Evolutionary conservation across 169 alveolate species (phyloP), one percentile per base, ranked within the genome.

Genomic region (Cystoisospora suis): DNA sequence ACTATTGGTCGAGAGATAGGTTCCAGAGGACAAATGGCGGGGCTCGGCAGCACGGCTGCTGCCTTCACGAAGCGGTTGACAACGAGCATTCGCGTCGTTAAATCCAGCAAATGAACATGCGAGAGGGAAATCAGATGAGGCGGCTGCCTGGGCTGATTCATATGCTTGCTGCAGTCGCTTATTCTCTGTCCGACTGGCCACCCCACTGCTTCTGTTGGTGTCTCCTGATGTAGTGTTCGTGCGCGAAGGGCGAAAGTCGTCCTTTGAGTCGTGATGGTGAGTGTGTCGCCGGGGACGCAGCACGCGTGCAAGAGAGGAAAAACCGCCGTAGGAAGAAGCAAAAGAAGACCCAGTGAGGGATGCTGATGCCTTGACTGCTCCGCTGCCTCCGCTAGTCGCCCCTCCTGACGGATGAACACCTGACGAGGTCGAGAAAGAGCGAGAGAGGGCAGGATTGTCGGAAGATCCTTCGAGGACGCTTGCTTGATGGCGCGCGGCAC

Each of bases 221-320:
- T 20, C 61, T 49, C 61, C 61, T 6, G 42, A 44, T 15, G 42
- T 44, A 44, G 77, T 32, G 42, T 32, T n/a, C 40, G 12, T 36
- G 77, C 45, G 44, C 36, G 77, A 65, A 12, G 77, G 7, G n/a
- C 77, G 42, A 65, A 44, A 27, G 77, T n/a, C 36, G 77, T 23
- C 9, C 77, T 44, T 65, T 65, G n/a, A 4, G 83, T 40, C 83
- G 47, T 72, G 56, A 38, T 72, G 83, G 56, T 72, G 83, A 0
- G 83, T 40, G 42, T 72, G 83, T 4, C 83, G 83, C 27, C 83
- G 83, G 32, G 83, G 83, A 34, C 83, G 83, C 27, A 72, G 83
- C 47, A 72, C 83, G 1, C 83, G 47, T 3, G 83, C 83, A 3
- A 72, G 32, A 12, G 83, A 72, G 1, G 83, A 72, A 27, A 72